Evolutionary conservation across 225 moss, liverwort and hornwort genomes (phyloP).

Genomic region (Lunularia cruciata): DNA sequence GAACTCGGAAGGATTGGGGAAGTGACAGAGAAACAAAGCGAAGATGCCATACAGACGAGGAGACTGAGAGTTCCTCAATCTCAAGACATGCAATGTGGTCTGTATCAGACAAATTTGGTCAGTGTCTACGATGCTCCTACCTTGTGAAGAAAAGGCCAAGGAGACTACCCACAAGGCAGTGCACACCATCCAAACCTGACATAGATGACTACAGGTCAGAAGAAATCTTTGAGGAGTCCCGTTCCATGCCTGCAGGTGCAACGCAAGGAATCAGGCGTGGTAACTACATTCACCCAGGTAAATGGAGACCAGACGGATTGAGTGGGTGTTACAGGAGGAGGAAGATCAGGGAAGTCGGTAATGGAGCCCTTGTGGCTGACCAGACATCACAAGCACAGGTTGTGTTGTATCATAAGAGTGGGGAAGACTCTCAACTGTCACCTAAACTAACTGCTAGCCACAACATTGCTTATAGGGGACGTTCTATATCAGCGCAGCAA

Average conservation of each 20-base stretch:
- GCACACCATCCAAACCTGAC: neutral
- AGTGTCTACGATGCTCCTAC: constrained; percentile 4
- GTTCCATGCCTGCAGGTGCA: neutral
- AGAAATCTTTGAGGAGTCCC: neutral
- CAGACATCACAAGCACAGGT: neutral
- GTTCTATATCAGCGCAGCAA: neutral
- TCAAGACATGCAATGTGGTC: neutral
- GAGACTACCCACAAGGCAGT: neutral
- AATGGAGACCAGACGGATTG: neutral
- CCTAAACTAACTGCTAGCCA: constrained; percentile 10
- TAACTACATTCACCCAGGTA: neutral
- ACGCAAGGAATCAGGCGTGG: constrained; percentile 3
- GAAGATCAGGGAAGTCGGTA: neutral
- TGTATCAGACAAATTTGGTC: neutral
- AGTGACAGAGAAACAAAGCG: neutral
- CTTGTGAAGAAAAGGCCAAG: neutral
- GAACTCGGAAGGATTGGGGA: neutral
- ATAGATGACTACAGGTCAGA: neutral
- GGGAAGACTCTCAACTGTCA: constrained; percentile 17
- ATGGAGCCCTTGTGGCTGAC: neutral
- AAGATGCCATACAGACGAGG: neutral
- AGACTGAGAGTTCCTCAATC: neutral
- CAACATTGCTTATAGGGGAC: neutral
- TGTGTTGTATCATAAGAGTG: neutral
- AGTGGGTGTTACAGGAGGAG: neutral